phyloP scores from a whole-genome alignment of 805 yeast species.

The Sporopachydermia lactativora region DNA sequence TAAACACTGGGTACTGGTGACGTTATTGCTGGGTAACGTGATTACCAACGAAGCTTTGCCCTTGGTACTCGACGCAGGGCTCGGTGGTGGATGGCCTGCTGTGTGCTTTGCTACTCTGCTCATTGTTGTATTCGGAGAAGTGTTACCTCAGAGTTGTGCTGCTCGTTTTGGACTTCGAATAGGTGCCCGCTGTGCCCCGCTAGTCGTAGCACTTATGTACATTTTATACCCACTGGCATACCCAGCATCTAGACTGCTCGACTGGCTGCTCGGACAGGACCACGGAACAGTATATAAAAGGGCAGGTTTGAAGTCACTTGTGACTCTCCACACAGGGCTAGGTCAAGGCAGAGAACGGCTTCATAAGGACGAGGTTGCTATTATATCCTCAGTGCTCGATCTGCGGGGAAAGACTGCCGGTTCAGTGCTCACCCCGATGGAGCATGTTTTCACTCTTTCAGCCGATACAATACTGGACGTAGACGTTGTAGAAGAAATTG shows the following conservation, averaged over 20 bases:
- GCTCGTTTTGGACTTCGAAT: constrained; percentile 69
- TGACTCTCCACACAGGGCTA: constrained; percentile 68
- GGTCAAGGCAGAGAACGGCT: constrained; percentile 52
- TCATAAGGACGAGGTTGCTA: constrained; percentile 71
- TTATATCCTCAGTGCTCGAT: constrained; percentile 67
- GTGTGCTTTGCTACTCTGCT: constrained; percentile 64
- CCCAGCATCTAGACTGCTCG: constrained; percentile 57
- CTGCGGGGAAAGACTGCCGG: constrained; percentile 61
- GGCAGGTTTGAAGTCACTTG: constrained; percentile 66
- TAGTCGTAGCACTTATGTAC: constrained; percentile 58
- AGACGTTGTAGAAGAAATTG: constrained; percentile 55
- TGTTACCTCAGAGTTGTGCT: constrained; percentile 70
- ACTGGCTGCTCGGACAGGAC: constrained; percentile 61
- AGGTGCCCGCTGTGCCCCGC: constrained; percentile 66
- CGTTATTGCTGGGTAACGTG: constrained; percentile 57
- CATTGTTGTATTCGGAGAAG: constrained; percentile 71
- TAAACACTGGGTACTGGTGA: constrained; percentile 73
- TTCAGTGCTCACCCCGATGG: constrained; percentile 69
- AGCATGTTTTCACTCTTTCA: constrained; percentile 59
- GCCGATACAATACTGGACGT: constrained; percentile 59
- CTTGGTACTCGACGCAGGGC: constrained; percentile 59
- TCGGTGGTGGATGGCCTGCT: constrained; percentile 84
- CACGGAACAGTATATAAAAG: constrained; percentile 74
- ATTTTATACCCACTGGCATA: constrained; percentile 66
- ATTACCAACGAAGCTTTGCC: constrained; percentile 76